Evolutionary conservation across 1,284 basidiomycete species (phyloP), one percentile per base, ranked within the genome.

Genomic region (Singerocomus inundabilis): DNA sequence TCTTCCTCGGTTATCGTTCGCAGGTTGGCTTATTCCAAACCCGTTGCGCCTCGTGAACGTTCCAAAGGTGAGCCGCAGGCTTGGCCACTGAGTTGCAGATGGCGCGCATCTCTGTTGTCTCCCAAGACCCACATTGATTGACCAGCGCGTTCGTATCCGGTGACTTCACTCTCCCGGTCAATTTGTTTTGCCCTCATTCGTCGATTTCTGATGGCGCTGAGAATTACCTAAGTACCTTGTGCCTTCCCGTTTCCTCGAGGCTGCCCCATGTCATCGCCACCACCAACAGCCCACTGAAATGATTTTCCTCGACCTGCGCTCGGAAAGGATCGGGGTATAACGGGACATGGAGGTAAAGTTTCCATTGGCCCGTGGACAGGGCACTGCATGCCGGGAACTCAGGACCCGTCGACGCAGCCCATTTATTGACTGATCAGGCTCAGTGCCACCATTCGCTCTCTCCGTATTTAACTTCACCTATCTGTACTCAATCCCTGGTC

Each of bases 261-360:
- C 42, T 12, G 39, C 49, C 58, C 38, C 48, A 28, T 45, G 51
- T 49, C 60, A 66, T 43, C 25, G 61, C 63, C 63, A 66, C 60
- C 36, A 29, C 42, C 49, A 48, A 15, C 51, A 51, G 29, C 29
- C 44, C 24, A 30, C 32, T 35, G 40, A 48, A 48, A 50, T 44
- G 51, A 57, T 58, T 50, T 46, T 45, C 48, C 44, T 57, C 38
- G 44, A 53, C 44, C 35, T 42, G 36, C 30, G 24, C 35, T 40
- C 62, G 62, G 60, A 45, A 28, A 12, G 6, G 40, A 18, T 46
- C 63, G 60, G 58, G 35, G 31, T 26, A 31, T 30, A 6, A 50
- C 60, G 56, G 58, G 41, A 48, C 18, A 35, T 44, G 35, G 53
- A 62, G 61, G 51, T 36, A 50, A 48, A 11, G 10, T 50, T 53